Conservation (phyloP, 2,329 filamentous ascomycete genomes). For the Fusarium begoniae region DNA sequence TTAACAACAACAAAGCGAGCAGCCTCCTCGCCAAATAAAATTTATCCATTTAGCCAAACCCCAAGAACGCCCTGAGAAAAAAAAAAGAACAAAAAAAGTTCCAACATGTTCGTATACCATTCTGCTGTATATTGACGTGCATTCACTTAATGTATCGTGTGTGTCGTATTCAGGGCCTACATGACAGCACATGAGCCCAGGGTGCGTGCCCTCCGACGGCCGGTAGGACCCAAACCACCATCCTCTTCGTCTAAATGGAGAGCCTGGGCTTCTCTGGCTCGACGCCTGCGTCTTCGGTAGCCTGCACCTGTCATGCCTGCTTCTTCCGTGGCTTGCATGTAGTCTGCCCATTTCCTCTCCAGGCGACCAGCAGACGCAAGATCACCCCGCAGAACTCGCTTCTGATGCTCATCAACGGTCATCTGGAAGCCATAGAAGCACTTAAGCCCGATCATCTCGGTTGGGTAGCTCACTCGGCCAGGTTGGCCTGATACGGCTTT, state of each 20-base stretch:
- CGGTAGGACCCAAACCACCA: conserved; percentile 61
- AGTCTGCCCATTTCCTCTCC: conserved; percentile 91
- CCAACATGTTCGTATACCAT: background rate
- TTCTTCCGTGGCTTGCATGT: conserved; percentile 92
- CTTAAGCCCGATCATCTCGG: conserved; percentile 85
- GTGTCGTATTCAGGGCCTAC: conserved; percentile 54
- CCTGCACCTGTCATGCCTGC: conserved; percentile 74
- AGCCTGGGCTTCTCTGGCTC: conserved; percentile 83
- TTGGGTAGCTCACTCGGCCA: conserved; percentile 66
- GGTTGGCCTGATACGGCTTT: conserved; percentile 58
- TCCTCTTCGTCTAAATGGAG: conserved; percentile 85
- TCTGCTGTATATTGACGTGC: background rate
- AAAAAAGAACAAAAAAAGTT: background rate
- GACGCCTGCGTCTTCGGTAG: conserved; percentile 73
- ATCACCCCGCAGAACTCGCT: conserved; percentile 82
- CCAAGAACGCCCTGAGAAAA: background rate
- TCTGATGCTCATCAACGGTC: conserved; percentile 92
- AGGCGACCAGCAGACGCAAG: conserved; percentile 78
- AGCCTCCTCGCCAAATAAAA: conserved; percentile 10
- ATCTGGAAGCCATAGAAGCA: conserved; percentile 97
- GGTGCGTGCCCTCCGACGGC: conserved; percentile 71
- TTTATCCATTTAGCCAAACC: conserved; percentile 10
- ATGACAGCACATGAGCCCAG: conserved; percentile 70
- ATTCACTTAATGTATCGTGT: background rate
- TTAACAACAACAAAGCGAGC: conserved; percentile 3